These are phyloP conservation scores for Craspedostauros australis DNA, from an alignment of 108 stramenopile species.

Conservation along the genomic window DNA sequence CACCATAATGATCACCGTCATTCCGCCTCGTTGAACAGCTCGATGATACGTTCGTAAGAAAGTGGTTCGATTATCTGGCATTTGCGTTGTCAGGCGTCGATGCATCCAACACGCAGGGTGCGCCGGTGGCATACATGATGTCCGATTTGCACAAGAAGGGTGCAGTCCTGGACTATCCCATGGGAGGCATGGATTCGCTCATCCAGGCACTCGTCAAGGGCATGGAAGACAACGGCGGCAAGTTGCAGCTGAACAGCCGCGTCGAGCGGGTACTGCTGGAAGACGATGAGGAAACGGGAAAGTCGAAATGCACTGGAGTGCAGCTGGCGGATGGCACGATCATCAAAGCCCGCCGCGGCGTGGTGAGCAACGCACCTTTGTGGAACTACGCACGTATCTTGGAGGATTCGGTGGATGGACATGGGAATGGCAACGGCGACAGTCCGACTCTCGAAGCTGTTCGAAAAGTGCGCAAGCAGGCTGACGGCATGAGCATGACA, in stretches of 20 bases:
- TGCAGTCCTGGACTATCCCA: conserved; percentile 79
- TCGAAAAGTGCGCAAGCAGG: conserved; percentile 37
- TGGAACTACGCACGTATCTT: conserved; percentile 77
- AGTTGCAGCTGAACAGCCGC: conserved; percentile 43
- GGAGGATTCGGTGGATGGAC: conserved; percentile 39
- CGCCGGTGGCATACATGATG: conserved; percentile 89
- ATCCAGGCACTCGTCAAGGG: conserved; percentile 74
- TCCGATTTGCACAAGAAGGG: conserved; percentile 69
- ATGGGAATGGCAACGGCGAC: not conserved
- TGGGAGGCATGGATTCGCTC: conserved; percentile 78
- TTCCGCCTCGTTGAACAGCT: too few species aligned
- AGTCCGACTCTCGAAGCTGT: conserved; percentile 19
- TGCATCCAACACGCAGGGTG: conserved; percentile 82
- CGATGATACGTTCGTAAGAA: conserved; percentile 42
- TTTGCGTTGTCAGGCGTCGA: conserved; percentile 81
- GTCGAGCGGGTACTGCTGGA: conserved; percentile 55
- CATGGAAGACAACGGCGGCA: conserved; percentile 36
- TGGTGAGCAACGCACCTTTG: conserved; percentile 81
- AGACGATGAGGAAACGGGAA: conserved; percentile 10
- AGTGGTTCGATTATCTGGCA: conserved; percentile 80
- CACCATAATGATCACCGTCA: not conserved
- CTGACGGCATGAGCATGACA: conserved; percentile 61
- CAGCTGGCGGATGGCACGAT: conserved; percentile 44
- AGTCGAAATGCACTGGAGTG: conserved; percentile 60
- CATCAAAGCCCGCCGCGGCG: conserved; percentile 60